A percentile compares a stretch with the other conserved stretches of the same genome.
Evolutionary conservation across 306 rosid genomes (phyloP).

Genomic region (Medicago truncatula): MtrunA17r5.0-ANR NC_053042.1:683501-684000

Average conservation of each 20-base stretch:
- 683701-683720: not conserved
- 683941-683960: slow-evolving; percentile 54
- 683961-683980: slow-evolving; percentile 40
- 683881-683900: not conserved
- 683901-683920: not conserved
- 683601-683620: not conserved
- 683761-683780: slow-evolving; percentile 10
- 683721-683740: not conserved
- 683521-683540: no score
- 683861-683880: slow-evolving; percentile 3
- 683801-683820: not conserved
- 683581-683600: not conserved
- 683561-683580: no score
- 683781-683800: slow-evolving; percentile 5
- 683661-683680: not conserved
- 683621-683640: not conserved
- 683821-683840: not conserved
- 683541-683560: no score
- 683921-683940: slow-evolving; percentile 2
- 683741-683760: not conserved
- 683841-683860: not conserved
- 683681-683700: not conserved
- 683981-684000: slow-evolving; percentile 67
- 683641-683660: not conserved
- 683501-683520: no score